Conservation (phyloP, 768 basidiomycete species). For the Russula virescens region DNA sequence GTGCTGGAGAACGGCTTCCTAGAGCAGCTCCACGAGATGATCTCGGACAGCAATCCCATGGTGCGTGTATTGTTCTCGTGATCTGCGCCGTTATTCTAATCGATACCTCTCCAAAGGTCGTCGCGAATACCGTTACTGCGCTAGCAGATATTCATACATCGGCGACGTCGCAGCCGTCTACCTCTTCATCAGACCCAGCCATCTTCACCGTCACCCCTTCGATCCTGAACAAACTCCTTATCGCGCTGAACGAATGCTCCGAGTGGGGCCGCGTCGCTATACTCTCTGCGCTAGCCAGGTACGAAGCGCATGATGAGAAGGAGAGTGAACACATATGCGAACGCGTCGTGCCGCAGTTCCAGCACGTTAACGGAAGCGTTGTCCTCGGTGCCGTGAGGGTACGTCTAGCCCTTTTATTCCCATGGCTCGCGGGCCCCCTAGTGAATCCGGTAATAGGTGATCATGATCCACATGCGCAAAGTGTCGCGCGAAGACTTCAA, state of each 20-base stretch:
- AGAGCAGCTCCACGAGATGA: constrained; percentile 84
- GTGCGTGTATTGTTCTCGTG: constrained; percentile 39
- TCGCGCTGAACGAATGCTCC: constrained; percentile 95
- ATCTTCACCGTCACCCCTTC: constrained; percentile 78
- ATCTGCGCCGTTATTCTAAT: background rate
- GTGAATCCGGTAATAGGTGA: constrained; percentile 49
- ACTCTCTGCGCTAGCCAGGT: constrained; percentile 78
- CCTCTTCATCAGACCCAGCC: constrained; percentile 53
- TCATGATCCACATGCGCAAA: constrained; percentile 93
- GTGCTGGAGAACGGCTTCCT: constrained; percentile 94
- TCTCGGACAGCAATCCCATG: constrained; percentile 96
- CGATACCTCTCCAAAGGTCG: constrained; percentile 60
- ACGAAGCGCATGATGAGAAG: constrained; percentile 78
- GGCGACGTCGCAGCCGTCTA: constrained; percentile 50
- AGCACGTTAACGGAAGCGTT: constrained; percentile 93
- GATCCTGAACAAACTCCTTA: constrained; percentile 82
- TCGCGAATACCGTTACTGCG: constrained; percentile 93
- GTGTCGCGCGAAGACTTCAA: constrained; percentile 78
- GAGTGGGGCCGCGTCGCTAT: constrained; percentile 99
- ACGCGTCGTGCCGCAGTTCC: constrained; percentile 96
- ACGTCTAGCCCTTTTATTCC: constrained; percentile 18
- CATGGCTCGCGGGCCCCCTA: background rate
- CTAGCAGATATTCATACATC: constrained; percentile 86
- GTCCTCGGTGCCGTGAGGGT: constrained; percentile 97
- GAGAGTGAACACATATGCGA: constrained; percentile 99